These are phyloP conservation scores for Linanthus parryae DNA, from an alignment of 148 eudicot species.

Conservation along the genomic window DNA sequence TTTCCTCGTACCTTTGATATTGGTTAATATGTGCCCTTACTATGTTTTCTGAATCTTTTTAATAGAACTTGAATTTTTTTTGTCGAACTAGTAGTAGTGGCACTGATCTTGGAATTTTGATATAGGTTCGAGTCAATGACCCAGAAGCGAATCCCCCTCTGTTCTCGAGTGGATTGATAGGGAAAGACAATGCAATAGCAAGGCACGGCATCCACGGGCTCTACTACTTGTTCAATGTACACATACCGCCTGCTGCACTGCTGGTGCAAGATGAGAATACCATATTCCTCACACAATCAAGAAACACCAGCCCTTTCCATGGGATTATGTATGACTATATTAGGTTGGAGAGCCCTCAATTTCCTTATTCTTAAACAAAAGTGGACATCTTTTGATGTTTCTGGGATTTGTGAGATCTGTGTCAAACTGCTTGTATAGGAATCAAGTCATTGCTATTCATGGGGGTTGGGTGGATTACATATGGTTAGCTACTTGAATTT, in stretches of 20 bases:
- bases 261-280: slow-evolving; percentile 15
- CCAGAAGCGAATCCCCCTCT: slow-evolving; percentile 14
- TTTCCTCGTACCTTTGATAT: background rate
- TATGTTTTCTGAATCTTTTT: too few species aligned
- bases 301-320: slow-evolving; percentile 16
- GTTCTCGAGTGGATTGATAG: slow-evolving; percentile 30
- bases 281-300: slow-evolving; percentile 32
- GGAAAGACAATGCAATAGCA: slow-evolving; percentile 38
- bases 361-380: background rate
- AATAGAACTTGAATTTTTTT: background rate
- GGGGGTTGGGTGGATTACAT: too few species aligned
- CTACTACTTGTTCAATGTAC: slow-evolving; percentile 26
- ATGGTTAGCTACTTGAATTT: too few species aligned
- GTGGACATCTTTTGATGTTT: background rate
- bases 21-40: too few species aligned
- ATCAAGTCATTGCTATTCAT: too few species aligned
- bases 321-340: slow-evolving; percentile 42
- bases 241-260: slow-evolving; percentile 5
- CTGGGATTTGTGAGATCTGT: too few species aligned
- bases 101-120: too few species aligned
- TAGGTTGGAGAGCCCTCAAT: slow-evolving; percentile 24
- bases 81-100: too few species aligned
- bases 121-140: slow-evolving; percentile 30
- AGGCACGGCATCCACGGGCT: slow-evolving; percentile 44
- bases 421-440: background rate